Evolutionary conservation across 805 yeast genomes (phyloP).

Genomic region (Spathaspora hagerdaliae): DNA sequence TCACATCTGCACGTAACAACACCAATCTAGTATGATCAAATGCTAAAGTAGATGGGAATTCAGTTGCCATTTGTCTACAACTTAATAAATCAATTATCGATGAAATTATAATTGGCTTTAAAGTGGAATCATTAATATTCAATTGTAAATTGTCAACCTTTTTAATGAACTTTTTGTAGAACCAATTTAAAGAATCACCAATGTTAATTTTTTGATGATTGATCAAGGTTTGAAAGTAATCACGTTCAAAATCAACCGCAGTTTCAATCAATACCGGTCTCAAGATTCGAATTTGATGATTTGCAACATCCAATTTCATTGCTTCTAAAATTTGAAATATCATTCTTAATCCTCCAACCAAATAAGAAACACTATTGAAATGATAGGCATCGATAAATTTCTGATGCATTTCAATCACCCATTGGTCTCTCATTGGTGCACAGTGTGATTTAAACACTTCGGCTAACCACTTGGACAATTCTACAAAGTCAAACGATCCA

Average conservation of each 20-base stretch:
- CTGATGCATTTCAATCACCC: slow-evolving; percentile 79
- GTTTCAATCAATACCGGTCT: slow-evolving; percentile 83
- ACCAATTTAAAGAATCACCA: slow-evolving; percentile 65
- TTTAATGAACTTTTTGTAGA: slow-evolving; percentile 32
- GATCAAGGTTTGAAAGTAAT: slow-evolving; percentile 60
- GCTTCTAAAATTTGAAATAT: slow-evolving; percentile 84
- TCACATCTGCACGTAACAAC: slow-evolving; percentile 75
- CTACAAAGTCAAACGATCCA: slow-evolving; percentile 68
- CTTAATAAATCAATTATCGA: slow-evolving; percentile 63
- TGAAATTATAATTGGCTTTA: slow-evolving; percentile 41
- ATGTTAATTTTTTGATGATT: slow-evolving; percentile 57
- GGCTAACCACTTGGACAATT: slow-evolving; percentile 71
- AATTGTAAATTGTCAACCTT: slow-evolving; percentile 5
- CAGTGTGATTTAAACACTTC: slow-evolving; percentile 81
- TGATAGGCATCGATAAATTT: slow-evolving; percentile 50
- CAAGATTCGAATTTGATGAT: slow-evolving; percentile 83
- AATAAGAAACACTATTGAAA: slow-evolving; percentile 41
- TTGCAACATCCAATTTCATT: slow-evolving; percentile 92
- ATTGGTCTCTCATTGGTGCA: slow-evolving; percentile 91
- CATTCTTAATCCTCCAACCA: slow-evolving; percentile 74
- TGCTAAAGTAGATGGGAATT: slow-evolving; percentile 78
- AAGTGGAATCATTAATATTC: slow-evolving; percentile 7
- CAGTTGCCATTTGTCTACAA: slow-evolving; percentile 76
- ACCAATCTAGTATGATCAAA: slow-evolving; percentile 82
- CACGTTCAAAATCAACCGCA: slow-evolving; percentile 85